Evolutionary conservation across 2,329 filamentous ascomycete genomes (phyloP).

Genomic region (Calonectria crousiana): DNA sequence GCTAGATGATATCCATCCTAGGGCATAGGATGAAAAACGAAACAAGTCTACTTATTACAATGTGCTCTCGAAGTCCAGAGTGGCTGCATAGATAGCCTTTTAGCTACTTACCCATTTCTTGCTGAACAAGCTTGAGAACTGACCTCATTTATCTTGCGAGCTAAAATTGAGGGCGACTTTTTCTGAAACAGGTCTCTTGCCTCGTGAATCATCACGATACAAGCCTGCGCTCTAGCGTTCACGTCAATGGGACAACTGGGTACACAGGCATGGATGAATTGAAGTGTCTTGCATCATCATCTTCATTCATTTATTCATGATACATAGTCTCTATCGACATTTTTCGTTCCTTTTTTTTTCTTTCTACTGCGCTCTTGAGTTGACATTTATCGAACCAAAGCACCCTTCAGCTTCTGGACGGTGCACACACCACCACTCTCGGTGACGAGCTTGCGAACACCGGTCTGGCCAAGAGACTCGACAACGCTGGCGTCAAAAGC

Average conservation of each 20-base stretch:
- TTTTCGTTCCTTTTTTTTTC: slow-evolving; percentile 19
- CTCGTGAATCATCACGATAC: not conserved
- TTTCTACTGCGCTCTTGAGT: not conserved
- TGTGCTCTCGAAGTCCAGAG: not conserved
- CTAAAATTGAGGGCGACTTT: not conserved
- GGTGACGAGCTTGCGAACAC: slow-evolving; percentile 77
- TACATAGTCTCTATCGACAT: not conserved
- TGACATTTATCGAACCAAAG: slow-evolving; percentile 78
- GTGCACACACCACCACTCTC: slow-evolving; percentile 84
- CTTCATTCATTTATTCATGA: slow-evolving; percentile 20
- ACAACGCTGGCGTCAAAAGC: slow-evolving; percentile 86
- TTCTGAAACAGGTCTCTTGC: not conserved
- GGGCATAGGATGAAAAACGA: not conserved
- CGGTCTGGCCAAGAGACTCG: slow-evolving; percentile 80
- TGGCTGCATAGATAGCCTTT: not conserved
- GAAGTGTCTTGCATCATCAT: slow-evolving; percentile 9
- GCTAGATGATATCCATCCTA: not conserved
- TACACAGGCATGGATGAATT: not conserved
- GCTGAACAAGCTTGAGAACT: not conserved
- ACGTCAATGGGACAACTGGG: no score
- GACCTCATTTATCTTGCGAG: not conserved
- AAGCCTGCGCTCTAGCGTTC: not conserved
- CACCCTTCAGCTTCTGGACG: slow-evolving; percentile 83
- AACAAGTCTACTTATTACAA: slow-evolving; percentile 1
- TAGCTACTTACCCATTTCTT: not conserved